Evolutionary conservation across 345 rosid species (phyloP).

Genomic region (Camelina sativa): DNA sequence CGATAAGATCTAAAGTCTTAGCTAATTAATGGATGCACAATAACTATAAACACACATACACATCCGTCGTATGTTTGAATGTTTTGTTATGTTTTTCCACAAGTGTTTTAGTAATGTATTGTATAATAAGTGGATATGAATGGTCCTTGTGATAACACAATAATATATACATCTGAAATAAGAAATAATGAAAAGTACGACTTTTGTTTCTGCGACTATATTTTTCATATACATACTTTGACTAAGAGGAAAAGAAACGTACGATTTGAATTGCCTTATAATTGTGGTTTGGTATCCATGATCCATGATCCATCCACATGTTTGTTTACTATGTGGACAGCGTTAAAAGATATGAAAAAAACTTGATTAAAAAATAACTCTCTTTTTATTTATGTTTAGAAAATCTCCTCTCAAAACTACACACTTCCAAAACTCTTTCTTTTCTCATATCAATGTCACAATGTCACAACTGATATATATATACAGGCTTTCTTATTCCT

Average conservation of each 20-base stretch:
- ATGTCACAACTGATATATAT: too few relatives aligned
- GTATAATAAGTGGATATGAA: neutral
- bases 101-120: neutral
- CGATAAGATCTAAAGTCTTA: neutral
- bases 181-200: slow-evolving; percentile 2
- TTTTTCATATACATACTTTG: slow-evolving; percentile 4
- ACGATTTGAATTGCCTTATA: neutral
- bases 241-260: slow-evolving; percentile 13
- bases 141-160: neutral
- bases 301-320: neutral
- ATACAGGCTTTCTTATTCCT: too few relatives aligned
- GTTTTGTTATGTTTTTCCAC: neutral
- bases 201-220: neutral
- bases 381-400: too few relatives aligned
- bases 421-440: too few relatives aligned
- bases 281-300: neutral
- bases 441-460: too few relatives aligned
- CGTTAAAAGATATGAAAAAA: too few relatives aligned
- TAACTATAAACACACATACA: neutral
- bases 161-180: slow-evolving; percentile 8
- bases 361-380: too few relatives aligned
- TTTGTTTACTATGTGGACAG: neutral
- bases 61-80: neutral
- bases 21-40: neutral
- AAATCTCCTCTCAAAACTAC: too few relatives aligned